These are phyloP conservation scores for Allomyces javanicus DNA, from an alignment of 192 early-diverging fungal species.

Conservation along the genomic window DNA sequence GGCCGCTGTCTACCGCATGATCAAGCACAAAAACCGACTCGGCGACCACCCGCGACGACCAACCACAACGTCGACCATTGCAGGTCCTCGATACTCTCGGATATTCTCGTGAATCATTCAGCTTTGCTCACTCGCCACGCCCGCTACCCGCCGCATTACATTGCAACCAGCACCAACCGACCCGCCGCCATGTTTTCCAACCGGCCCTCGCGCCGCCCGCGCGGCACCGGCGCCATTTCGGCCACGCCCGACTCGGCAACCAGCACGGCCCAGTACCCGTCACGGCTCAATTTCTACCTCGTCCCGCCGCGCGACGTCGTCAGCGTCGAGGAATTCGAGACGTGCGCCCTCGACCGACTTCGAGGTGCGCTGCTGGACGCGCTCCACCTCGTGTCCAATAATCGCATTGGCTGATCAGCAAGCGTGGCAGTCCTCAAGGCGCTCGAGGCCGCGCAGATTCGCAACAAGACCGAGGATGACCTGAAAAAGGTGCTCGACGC, in stretches of 20 bases:
- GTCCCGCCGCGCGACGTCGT: slow-evolving; percentile 41
- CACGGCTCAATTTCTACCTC: slow-evolving; percentile 47
- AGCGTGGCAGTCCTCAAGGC: slow-evolving; percentile 43
- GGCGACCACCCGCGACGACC: too few relatives aligned
- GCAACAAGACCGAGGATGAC: slow-evolving; percentile 40
- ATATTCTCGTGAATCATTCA: too few relatives aligned
- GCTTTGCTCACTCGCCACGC: too few relatives aligned
- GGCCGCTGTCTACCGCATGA: too few relatives aligned
- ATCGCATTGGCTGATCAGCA: background rate
- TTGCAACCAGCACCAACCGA: too few relatives aligned
- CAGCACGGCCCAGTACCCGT: slow-evolving; percentile 17
- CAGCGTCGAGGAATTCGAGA: slow-evolving; percentile 52
- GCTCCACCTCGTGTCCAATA: background rate
- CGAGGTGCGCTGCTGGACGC: background rate
- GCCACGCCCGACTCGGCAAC: background rate
- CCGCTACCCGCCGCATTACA: too few relatives aligned
- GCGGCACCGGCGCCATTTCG: too few relatives aligned
- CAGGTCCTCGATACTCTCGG: too few relatives aligned
- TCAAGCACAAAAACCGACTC: too few relatives aligned
- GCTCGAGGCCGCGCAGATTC: slow-evolving; percentile 59
- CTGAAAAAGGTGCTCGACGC: slow-evolving; percentile 26
- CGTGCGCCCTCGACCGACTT: slow-evolving; percentile 21
- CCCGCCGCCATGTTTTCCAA: too few relatives aligned
- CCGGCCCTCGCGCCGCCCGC: too few relatives aligned
- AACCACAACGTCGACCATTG: too few relatives aligned